phyloP scores from a whole-genome alignment of 176 grass and related monocot genomes.

The Dendrocalamus sinicus region DNA sequence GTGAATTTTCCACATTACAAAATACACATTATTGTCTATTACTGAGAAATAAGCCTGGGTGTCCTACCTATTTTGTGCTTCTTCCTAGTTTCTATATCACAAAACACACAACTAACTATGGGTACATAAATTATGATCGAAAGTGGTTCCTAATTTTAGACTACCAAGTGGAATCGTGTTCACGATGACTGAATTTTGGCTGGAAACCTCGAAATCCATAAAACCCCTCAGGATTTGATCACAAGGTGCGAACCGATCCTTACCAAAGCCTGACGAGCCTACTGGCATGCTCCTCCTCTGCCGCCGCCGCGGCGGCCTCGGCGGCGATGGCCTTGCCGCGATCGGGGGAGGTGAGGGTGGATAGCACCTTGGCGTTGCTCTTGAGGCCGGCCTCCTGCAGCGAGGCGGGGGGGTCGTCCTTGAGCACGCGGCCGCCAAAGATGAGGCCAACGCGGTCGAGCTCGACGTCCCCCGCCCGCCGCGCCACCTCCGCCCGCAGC shows the following conservation, averaged over 20 bases:
- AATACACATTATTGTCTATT: background rate
- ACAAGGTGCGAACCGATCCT: background rate
- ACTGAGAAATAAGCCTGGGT: background rate
- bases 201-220: background rate
- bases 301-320: constrained; percentile 54
- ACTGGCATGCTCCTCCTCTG: constrained; percentile 66
- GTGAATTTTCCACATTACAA: background rate
- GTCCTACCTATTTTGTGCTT: background rate
- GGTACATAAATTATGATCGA: constrained; percentile 17
- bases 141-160: constrained; percentile 15
- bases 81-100: constrained; percentile 5
- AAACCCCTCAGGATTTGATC: background rate
- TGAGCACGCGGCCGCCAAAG: constrained; percentile 85
- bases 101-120: constrained; percentile 16
- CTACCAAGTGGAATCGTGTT: background rate
- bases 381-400: constrained; percentile 69
- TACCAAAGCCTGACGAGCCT: constrained; percentile 77
- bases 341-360: constrained; percentile 56
- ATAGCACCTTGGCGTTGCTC: constrained; percentile 85
- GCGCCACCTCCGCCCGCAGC: constrained; percentile 88
- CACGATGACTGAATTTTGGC: constrained; percentile 3
- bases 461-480: constrained; percentile 55
- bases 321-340: constrained; percentile 63
- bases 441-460: constrained; percentile 76
- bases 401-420: constrained; percentile 47